Evolutionary conservation across 2,329 filamentous ascomycete genomes (phyloP).

Genomic region (Teratosphaeria destructans): DNA sequence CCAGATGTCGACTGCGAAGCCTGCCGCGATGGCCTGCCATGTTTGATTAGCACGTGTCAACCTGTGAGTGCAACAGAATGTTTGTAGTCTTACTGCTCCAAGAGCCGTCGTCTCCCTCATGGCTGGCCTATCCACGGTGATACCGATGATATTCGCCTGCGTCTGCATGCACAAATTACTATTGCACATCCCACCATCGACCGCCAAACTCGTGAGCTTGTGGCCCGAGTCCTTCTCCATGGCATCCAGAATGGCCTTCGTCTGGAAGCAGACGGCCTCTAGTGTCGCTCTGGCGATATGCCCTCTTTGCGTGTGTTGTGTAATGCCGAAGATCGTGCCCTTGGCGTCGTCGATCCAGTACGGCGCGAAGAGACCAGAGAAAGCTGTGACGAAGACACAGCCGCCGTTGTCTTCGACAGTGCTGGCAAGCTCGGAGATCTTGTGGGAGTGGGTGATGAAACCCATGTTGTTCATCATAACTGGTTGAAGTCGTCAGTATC

Average conservation of each 20-base stretch:
- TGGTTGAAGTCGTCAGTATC: background rate
- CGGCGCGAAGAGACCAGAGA: slow-evolving; percentile 81
- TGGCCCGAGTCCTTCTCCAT: slow-evolving; percentile 82
- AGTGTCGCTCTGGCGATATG: slow-evolving; percentile 84
- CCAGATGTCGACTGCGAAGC: slow-evolving; percentile 75
- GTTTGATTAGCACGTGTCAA: background rate
- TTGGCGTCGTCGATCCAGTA: slow-evolving; percentile 94
- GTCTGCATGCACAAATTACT: slow-evolving; percentile 85
- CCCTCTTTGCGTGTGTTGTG: slow-evolving; percentile 65
- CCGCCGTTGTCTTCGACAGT: slow-evolving; percentile 68
- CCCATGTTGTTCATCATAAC: slow-evolving; percentile 45
- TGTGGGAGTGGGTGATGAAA: slow-evolving; percentile 53
- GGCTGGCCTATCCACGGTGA: slow-evolving; percentile 69
- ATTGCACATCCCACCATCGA: slow-evolving; percentile 83
- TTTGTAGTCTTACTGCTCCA: slow-evolving; percentile 44
- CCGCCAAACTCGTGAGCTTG: slow-evolving; percentile 62
- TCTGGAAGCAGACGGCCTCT: slow-evolving; percentile 87
- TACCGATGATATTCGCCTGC: slow-evolving; percentile 76
- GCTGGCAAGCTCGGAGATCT: slow-evolving; percentile 54
- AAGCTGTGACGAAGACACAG: slow-evolving; percentile 77
- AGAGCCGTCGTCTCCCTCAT: slow-evolving; percentile 89
- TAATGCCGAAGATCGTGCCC: slow-evolving; percentile 57
- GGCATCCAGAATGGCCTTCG: slow-evolving; percentile 79
- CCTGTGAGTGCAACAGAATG: background rate
- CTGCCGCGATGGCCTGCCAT: slow-evolving; percentile 62